Base-by-base conservation (phyloP, 306 rosid species). In the Cucumis hystrix region DNA sequence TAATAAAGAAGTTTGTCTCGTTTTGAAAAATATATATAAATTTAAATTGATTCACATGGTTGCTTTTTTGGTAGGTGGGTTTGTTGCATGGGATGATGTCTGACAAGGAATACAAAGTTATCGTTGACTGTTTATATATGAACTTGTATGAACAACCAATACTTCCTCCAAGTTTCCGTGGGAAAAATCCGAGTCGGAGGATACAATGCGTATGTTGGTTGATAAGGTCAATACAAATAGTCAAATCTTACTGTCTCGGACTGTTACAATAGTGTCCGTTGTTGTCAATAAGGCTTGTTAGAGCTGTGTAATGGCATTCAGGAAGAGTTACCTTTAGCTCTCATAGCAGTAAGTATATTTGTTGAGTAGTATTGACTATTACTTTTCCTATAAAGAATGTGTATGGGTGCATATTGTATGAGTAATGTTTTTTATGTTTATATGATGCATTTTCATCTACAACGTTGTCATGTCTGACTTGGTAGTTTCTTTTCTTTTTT, bases 161-260 rank as follows among this genome's bases (percentile, higher is more conserved):
- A 79, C 97, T 92, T 85, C 99, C 99, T 76, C 92, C 97, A 51
- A 88, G 91, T 82, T 95, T 95, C 79, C 99, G 97, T 75, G 97
- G 91, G 76, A 88, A 78, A 84, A 88, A 76, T 85, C 97, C 58
- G 92, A 77, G 79, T 80, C 97, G 10, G 89, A 82, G 81, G 97
- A 92, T 76, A 86, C 96, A 45, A 88, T 95, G 56, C 84, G 75
- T 80, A 87, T 89, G 83, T 89, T 95, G 69, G 97, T 86, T 79
- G 99, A 95, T 79, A 95, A 86, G 96, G 99, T 95, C 87, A 95
- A 95, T 83, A 63, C 62, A 59, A 95, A 89, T 80, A 83, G 99
- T 83, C 99, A 95, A 82, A 82, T 78, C 80, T 81, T 95, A 70
- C 80, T 92, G 76, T 89, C 97, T 23, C 95, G 82, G 45, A 92